These are phyloP conservation scores for Cornus florida DNA, from an alignment of 148 eudicot genomes.

Conservation along the genomic window DNA sequence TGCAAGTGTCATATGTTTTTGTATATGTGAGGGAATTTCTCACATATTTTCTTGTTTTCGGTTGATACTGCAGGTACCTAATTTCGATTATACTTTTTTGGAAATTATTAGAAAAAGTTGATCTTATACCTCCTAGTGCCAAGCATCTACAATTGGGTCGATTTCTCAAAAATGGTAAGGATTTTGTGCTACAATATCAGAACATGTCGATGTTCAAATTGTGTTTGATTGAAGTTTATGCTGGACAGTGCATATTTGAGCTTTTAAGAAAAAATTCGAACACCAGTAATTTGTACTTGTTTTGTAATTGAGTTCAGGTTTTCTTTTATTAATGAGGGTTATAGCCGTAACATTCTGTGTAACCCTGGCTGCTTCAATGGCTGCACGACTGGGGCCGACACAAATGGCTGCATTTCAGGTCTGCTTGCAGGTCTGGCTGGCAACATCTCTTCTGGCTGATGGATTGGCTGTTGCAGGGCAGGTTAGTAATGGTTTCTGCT, in stretches of 20 bases:
- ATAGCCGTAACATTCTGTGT: conserved; percentile 78
- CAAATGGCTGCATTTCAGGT: conserved; percentile 83
- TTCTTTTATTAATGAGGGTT: conserved; percentile 59
- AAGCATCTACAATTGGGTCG: conserved; percentile 55
- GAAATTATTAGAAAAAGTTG: conserved; percentile 61
- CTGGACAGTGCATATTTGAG: neutral
- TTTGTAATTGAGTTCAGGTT: conserved; percentile 27
- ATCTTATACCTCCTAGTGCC: conserved; percentile 64
- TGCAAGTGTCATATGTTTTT: neutral
- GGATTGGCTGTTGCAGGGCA: conserved; percentile 86
- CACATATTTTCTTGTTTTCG: neutral
- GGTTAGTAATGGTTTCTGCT: conserved; percentile 26
- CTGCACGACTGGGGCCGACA: conserved; percentile 68
- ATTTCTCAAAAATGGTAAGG: conserved; percentile 71
- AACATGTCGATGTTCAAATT: too few relatives aligned
- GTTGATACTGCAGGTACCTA: conserved; percentile 50
- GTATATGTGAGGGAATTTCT: neutral
- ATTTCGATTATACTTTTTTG: conserved; percentile 66
- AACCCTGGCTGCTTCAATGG: conserved; percentile 75
- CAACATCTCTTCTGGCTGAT: conserved; percentile 77
- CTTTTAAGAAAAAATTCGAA: too few relatives aligned
- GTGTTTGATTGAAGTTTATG: too few relatives aligned
- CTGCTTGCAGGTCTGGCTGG: conserved; percentile 80
- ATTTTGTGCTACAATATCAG: neutral
- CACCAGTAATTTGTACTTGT: neutral